These are phyloP conservation scores for Cyclotella sp. DNA, from an alignment of 108 stramenopile species.

Conservation along the genomic window DNA sequence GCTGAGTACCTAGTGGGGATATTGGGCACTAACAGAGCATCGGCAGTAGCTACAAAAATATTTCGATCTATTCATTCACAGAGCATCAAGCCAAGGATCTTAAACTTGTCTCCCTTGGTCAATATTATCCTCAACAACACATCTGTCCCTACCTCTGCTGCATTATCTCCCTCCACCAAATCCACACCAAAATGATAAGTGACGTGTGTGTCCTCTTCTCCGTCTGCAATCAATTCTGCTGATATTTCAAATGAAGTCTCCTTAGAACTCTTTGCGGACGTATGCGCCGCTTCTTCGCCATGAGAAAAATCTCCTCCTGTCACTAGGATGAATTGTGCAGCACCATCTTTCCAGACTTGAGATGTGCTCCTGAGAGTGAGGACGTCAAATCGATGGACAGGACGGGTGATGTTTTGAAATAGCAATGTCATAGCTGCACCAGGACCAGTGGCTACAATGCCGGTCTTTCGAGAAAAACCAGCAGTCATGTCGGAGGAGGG, in stretches of 20 bases:
- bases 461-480: constrained; percentile 55
- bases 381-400: constrained; percentile 45
- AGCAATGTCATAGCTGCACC: constrained; percentile 51
- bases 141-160: constrained; percentile 33
- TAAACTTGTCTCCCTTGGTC: constrained; percentile 47
- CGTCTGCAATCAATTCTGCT: constrained; percentile 40
- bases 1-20: too few species aligned
- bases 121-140: constrained; percentile 44
- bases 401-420: constrained; percentile 45
- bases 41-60: not conserved
- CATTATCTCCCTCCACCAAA: constrained; percentile 29
- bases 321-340: constrained; percentile 42
- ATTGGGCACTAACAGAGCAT: too few species aligned
- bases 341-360: constrained; percentile 44
- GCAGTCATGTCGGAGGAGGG: constrained; percentile 54
- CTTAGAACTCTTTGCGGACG: constrained; percentile 28
- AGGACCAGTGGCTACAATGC: constrained; percentile 41
- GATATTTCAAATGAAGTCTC: constrained; percentile 48
- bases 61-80: constrained; percentile 40
- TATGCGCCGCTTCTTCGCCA: constrained; percentile 36
- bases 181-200: constrained; percentile 56
- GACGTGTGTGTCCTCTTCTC: constrained; percentile 37
- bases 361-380: constrained; percentile 51
- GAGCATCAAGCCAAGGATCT: constrained; percentile 54
- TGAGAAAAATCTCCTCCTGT: constrained; percentile 54